Evolutionary conservation across 1,139 yeast species (phyloP).

Genomic region (Geotrichum australiense): DNA sequence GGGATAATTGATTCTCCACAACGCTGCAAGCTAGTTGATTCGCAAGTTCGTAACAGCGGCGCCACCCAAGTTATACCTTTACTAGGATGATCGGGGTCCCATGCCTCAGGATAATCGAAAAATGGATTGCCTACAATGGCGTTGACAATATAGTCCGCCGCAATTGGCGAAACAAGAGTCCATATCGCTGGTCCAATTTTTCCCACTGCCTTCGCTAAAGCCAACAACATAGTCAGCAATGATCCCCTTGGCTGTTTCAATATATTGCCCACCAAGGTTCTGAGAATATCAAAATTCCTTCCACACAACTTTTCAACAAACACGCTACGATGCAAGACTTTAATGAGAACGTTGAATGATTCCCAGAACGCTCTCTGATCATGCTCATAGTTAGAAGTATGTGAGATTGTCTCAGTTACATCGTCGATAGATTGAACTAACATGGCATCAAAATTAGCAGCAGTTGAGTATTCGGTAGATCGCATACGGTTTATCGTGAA

Average conservation of each 20-base stretch:
- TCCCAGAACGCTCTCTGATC: constrained; percentile 13
- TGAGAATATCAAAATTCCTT: constrained; percentile 11
- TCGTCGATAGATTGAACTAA: constrained; percentile 19
- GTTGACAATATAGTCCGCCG: constrained; percentile 12
- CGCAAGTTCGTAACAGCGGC: constrained; percentile 17
- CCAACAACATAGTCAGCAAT: constrained; percentile 12
- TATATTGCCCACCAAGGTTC: constrained; percentile 10
- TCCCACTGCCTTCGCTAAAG: constrained; percentile 8
- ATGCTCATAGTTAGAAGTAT: constrained; percentile 4
- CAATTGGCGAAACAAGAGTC: constrained; percentile 14
- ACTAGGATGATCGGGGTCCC: constrained; percentile 10
- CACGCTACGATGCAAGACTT: constrained; percentile 12
- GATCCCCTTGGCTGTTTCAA: constrained; percentile 11
- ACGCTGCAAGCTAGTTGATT: constrained; percentile 15
- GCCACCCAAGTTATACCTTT: constrained; percentile 16
- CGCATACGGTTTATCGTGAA: constrained; percentile 12
- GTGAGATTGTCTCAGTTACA: constrained; percentile 14
- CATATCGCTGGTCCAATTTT: constrained; percentile 14
- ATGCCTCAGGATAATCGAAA: constrained; percentile 9
- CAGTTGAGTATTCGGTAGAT: constrained; percentile 13
- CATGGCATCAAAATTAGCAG: constrained; percentile 20
- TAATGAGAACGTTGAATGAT: constrained; percentile 13
- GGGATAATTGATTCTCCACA: constrained; percentile 15
- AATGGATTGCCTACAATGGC: constrained; percentile 13
- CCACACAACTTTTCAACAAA: constrained; percentile 16